Conservation (phyloP, 2,329 filamentous ascomycete genomes). For the Dactylella cylindrospora region DNA sequence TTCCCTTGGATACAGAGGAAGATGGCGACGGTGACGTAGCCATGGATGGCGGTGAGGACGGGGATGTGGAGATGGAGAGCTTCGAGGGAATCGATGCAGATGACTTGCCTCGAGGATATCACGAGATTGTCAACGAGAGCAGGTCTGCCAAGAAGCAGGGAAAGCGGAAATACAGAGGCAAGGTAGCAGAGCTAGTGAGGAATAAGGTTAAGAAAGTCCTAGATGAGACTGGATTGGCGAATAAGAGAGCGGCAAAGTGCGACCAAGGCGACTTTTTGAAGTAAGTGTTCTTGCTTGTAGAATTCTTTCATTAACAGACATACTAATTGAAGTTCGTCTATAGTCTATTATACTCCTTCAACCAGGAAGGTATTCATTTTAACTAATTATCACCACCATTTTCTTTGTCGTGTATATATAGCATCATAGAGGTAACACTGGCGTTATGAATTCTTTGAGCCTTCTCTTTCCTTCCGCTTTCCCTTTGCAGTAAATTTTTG, state of each 20-base stretch:
- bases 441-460: too few species aligned
- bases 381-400: conserved; percentile 34
- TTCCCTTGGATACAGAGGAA: conserved; percentile 51
- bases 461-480: too few species aligned
- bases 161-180: conserved; percentile 69
- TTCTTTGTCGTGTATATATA: background rate
- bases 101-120: conserved; percentile 52
- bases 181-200: conserved; percentile 76
- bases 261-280: conserved; percentile 86
- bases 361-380: conserved; percentile 91
- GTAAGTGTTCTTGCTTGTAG: conserved; percentile 2
- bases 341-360: conserved; percentile 65
- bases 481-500: too few species aligned
- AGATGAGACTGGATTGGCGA: conserved; percentile 73
- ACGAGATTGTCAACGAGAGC: conserved; percentile 54
- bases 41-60: conserved; percentile 36
- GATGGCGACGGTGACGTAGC: conserved; percentile 48
- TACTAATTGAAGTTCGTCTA: conserved; percentile 51
- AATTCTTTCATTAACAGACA: background rate
- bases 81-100: conserved; percentile 58
- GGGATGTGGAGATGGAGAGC: conserved; percentile 56
- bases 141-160: conserved; percentile 52
- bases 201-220: conserved; percentile 84
- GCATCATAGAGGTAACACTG: too few species aligned
- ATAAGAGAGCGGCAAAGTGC: conserved; percentile 80